Evolutionary conservation across 2,329 filamentous ascomycete species (phyloP), one percentile per base, ranked within the genome.

Genomic region (Arthroderma sp.): DNA sequence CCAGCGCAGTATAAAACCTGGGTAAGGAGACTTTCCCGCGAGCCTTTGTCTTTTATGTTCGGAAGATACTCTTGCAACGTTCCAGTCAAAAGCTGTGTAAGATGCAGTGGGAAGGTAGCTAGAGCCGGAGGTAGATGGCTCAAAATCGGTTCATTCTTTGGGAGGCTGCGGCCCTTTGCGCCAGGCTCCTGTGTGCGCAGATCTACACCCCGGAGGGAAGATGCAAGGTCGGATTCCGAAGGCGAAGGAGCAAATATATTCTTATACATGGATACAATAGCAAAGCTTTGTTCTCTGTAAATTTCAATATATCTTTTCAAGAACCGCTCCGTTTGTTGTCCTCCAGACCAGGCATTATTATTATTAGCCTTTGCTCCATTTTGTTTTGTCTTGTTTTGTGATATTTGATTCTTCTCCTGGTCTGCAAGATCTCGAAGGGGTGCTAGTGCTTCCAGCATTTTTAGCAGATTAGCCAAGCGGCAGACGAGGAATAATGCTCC

Each of bases 301-400:
- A 98, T 87, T 60, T 98, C 91, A 55, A 98, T 85, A 63, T 94
- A 98, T 40, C 88, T 77, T 63, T 96, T 98, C 37, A 98, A 68
- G 56, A 87, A 98, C 42, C 87, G 77, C 62, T 96, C 91, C 1
- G 88, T 95, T 61, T 96, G 91, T 57, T 94, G 87, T 0, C 89
- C 89, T 1, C 78, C 58, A 0, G 62, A 60, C 64, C 63, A 66
- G 2, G 55, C 49, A 29, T 50, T 54, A 5, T 48, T 51, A 36
- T 47, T 50, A 4, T 46, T 10, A 6, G 48, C 42, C 3, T 49
- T 11, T 8, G 48, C 40, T n/a, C 43, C 49, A 34, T 48, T 51
- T 15, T 51, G 51, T 40, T 57, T 51, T 37, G 54, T 54, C 9
- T 53, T 53, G 41, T 49, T 52, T 22, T 56, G 54, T 33, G 52